Conservation (phyloP, 176 grass and related monocot genomes). For the Juncus inflexus region DNA sequence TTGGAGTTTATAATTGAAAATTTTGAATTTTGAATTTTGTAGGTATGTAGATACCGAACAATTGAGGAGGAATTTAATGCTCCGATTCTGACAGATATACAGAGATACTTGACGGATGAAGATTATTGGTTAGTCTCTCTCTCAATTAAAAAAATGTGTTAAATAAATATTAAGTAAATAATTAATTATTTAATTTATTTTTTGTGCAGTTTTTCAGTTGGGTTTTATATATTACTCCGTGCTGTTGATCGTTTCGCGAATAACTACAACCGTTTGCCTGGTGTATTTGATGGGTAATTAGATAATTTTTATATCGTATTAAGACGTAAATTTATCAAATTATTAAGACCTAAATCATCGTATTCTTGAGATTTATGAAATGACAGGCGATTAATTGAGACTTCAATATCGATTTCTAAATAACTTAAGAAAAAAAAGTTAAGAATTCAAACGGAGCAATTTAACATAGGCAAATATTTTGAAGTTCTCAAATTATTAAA, state of each 20-base stretch:
- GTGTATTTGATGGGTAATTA: slow-evolving; percentile 68
- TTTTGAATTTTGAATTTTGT: neutral
- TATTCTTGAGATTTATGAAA: too few species aligned
- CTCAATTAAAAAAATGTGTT: neutral
- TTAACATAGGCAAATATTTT: too few species aligned
- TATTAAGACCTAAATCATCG: too few species aligned
- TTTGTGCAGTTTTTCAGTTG: slow-evolving; percentile 55
- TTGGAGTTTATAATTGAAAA: slow-evolving; percentile 1
- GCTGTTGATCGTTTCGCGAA: slow-evolving; percentile 65
- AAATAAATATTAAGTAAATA: neutral
- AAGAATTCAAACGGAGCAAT: too few species aligned
- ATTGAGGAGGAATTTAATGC: slow-evolving; percentile 61
- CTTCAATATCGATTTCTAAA: too few species aligned
- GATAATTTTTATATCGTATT: neutral
- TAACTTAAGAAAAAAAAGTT: too few species aligned
- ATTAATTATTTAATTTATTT: slow-evolving; percentile 17
- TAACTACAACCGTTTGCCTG: slow-evolving; percentile 67
- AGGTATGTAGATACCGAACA: slow-evolving; percentile 82
- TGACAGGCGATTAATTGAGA: too few species aligned
- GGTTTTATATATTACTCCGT: slow-evolving; percentile 79
- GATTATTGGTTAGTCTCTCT: slow-evolving; percentile 66
- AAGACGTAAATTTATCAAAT: too few species aligned
- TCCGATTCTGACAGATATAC: slow-evolving; percentile 59
- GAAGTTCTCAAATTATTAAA: too few species aligned
- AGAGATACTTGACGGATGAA: slow-evolving; percentile 80